These are phyloP conservation scores for Hypoxylon sp. DNA, from an alignment of 2,329 filamentous ascomycete species.

Conservation along the genomic window DNA sequence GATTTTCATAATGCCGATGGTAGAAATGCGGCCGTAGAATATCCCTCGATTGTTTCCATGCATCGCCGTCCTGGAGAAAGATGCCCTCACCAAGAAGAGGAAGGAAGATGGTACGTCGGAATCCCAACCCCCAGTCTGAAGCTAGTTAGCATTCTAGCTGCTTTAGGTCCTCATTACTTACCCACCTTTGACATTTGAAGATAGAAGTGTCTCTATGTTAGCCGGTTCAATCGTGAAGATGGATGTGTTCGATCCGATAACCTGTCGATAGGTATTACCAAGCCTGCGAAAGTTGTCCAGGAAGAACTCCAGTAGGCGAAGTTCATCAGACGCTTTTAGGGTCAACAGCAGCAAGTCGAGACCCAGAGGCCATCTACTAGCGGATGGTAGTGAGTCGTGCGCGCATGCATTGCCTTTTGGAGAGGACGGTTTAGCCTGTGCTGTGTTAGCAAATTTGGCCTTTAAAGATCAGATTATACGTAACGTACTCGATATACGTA, in stretches of 20 bases:
- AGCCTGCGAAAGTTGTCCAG: conserved; percentile 37
- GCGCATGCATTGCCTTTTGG: conserved; percentile 10
- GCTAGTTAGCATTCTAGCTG: background rate
- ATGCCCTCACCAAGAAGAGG: conserved; percentile 57
- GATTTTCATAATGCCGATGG: conserved; percentile 45
- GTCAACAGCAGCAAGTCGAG: conserved; percentile 32
- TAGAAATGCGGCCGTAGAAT: conserved; percentile 55
- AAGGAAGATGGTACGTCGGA: conserved; percentile 48
- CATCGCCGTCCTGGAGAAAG: conserved; percentile 55
- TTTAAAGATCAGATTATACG: conserved; percentile 9
- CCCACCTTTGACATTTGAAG: conserved; percentile 45
- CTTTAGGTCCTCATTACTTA: background rate
- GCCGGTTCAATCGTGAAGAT: conserved; percentile 46
- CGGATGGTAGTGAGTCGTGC: conserved; percentile 23
- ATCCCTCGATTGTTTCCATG: conserved; percentile 55
- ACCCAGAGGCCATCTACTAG: conserved; percentile 36
- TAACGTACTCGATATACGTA: conserved; percentile 21
- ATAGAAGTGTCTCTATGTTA: conserved; percentile 46
- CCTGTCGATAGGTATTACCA: conserved; percentile 37
- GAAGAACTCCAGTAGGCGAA: conserved; percentile 36
- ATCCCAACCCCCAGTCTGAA: conserved; percentile 48
- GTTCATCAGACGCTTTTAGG: conserved; percentile 33
- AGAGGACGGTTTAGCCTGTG: background rate
- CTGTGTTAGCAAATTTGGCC: conserved; percentile 10
- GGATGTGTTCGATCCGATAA: conserved; percentile 32